A percentile compares a stretch with the other conserved stretches of the same genome.
Conservation (phyloP, 2,329 filamentous ascomycete species). For the Ambrosiella cleistominuta region DNA sequence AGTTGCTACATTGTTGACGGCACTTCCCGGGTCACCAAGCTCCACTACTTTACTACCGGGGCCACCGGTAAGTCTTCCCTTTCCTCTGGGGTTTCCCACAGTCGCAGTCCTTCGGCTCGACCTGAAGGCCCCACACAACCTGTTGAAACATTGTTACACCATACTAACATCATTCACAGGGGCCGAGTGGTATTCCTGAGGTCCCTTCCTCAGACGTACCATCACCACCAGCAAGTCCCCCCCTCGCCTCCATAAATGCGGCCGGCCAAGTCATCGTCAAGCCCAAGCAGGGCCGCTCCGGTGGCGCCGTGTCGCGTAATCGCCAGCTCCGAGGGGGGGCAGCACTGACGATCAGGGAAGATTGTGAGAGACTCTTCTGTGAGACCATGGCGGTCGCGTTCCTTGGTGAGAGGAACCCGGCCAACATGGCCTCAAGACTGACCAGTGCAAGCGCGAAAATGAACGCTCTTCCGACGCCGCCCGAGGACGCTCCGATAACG, state of each 20-base stretch:
- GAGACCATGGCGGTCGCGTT: constrained; percentile 87
- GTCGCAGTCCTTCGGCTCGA: not conserved
- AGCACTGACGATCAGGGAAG: constrained; percentile 91
- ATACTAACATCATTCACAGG: constrained; percentile 25
- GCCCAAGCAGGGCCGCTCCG: constrained; percentile 29
- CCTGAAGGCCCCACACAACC: not conserved
- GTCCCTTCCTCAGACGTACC: constrained; percentile 69
- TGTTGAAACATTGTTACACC: not conserved
- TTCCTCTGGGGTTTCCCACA: not conserved
- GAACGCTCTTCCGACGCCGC: not conserved
- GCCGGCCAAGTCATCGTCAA: constrained; percentile 48
- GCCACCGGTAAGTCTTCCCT: constrained; percentile 44
- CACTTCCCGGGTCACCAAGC: constrained; percentile 55
- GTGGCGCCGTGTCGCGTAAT: constrained; percentile 20
- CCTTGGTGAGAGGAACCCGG: constrained; percentile 81
- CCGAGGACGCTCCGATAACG: constrained; percentile 15
- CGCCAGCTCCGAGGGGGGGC: constrained; percentile 63
- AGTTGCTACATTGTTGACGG: constrained; percentile 77
- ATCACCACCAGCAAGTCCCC: constrained; percentile 76
- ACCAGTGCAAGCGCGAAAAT: constrained; percentile 44
- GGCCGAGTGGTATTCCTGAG: constrained; percentile 92
- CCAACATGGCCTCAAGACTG: constrained; percentile 65
- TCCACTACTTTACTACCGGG: constrained; percentile 92
- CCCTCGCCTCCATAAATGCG: constrained; percentile 55
- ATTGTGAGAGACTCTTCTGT: constrained; percentile 99